Conservation (phyloP, 139 green algal species). For the Tetradesmus obliquus region DNA sequence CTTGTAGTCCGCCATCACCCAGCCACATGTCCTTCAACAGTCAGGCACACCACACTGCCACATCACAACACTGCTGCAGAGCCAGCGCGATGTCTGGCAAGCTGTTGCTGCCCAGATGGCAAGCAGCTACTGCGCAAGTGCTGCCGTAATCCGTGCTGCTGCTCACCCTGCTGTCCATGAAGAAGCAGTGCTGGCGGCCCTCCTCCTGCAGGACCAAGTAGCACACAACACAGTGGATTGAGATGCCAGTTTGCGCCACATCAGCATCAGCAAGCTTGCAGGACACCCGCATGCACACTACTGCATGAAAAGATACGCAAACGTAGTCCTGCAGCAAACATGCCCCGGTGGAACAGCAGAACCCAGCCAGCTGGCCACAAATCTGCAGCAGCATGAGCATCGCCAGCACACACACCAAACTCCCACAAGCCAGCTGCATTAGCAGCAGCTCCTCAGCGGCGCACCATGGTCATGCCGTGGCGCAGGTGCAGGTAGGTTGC, state of each 20-base stretch:
- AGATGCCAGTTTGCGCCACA: neutral
- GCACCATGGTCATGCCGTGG: conserved; percentile 13
- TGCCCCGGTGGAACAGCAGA: too few relatives aligned
- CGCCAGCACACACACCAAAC: neutral
- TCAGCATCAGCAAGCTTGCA: neutral
- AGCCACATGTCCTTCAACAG: too few relatives aligned
- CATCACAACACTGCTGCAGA: conserved; percentile 11
- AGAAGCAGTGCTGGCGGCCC: conserved; percentile 62
- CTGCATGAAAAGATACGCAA: neutral
- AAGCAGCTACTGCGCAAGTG: neutral
- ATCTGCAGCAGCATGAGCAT: neutral
- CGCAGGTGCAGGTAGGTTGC: conserved; percentile 44
- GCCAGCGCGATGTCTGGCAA: neutral
- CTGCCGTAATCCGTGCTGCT: neutral
- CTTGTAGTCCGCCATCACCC: too few relatives aligned
- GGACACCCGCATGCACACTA: neutral
- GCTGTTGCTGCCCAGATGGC: neutral
- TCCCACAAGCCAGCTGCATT: neutral
- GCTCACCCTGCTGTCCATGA: conserved; percentile 63
- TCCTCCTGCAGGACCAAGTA: conserved; percentile 34
- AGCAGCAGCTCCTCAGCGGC: neutral
- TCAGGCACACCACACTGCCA: neutral
- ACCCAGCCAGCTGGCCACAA: neutral
- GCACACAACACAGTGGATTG: neutral
- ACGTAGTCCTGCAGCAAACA: too few relatives aligned